Evolutionary conservation across 2,329 filamentous ascomycete species (phyloP).

Genomic region (Aspergillus carbonarius): DNA sequence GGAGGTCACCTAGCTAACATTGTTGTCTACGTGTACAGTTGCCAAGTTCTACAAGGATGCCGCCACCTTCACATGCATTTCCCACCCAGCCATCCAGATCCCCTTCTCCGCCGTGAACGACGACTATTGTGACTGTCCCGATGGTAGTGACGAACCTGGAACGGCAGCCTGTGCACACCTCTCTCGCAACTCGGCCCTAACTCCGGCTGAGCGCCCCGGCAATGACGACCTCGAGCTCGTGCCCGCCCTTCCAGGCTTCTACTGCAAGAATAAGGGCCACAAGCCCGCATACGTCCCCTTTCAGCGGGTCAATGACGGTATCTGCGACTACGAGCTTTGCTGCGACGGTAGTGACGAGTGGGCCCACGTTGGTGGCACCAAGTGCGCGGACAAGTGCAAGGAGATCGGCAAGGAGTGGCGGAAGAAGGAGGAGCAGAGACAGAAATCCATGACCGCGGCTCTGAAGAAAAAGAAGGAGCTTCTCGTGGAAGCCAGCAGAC

Average conservation of each 20-base stretch:
- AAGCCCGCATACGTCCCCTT: constrained; percentile 82
- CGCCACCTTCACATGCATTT: constrained; percentile 80
- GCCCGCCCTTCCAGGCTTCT: constrained; percentile 82
- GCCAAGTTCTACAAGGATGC: constrained; percentile 77
- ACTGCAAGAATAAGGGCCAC: constrained; percentile 93
- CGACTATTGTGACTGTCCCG: constrained; percentile 96
- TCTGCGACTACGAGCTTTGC: constrained; percentile 93
- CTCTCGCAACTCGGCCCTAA: constrained; percentile 73
- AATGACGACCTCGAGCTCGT: constrained; percentile 64
- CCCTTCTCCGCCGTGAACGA: constrained; percentile 78
- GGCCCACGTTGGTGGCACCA: constrained; percentile 70
- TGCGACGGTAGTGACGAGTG: constrained; percentile 95
- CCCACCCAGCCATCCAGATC: constrained; percentile 72
- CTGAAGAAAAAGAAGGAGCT: constrained; percentile 71
- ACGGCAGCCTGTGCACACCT: constrained; percentile 87
- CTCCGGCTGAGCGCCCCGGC: constrained; percentile 61
- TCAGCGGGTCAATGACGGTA: constrained; percentile 85
- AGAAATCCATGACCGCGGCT: constrained; percentile 68
- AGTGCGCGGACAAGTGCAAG: constrained; percentile 81
- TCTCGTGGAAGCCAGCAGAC: constrained; percentile 66
- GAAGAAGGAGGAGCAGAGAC: constrained; percentile 67
- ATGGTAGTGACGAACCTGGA: constrained; percentile 94
- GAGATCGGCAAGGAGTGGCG: constrained; percentile 86
- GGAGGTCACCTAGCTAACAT: constrained; percentile 10
- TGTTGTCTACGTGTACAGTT: constrained; percentile 53